Evolutionary conservation across 1,284 basidiomycete species (phyloP), one percentile per base, ranked within the genome.

Genomic region (Moesziomyces sp.): DNA sequence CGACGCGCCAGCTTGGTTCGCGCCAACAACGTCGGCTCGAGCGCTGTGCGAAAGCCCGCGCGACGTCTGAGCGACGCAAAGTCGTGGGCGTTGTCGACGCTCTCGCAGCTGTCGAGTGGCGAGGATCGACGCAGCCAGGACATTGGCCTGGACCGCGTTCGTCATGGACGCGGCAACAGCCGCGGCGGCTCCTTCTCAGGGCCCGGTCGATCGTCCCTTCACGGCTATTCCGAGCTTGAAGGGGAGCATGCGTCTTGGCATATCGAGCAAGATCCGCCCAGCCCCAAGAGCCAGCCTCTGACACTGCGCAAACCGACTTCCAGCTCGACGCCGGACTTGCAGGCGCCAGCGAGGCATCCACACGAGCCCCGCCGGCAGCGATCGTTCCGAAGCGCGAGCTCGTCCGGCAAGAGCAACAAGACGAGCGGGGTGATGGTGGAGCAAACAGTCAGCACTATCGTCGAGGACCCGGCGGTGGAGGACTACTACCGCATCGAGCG

Each of bases 401-500:
- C 56, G 19, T 44, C 48, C 19, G 47, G 52, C 52, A 65, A 55
- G 62, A 19, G 28, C 46, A 42, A 46, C 57, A 53, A 57, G 33
- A 4, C 16, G 16, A 48, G 19, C 42, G 53, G 57, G 28, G 58
- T 66, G 6, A 57, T 66, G 53, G 58, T 66, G 8, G 64, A 66
- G 28, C 64, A 66, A 46, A 60, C 64, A 13, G 64, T 66, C 21
- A 66, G 64, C 53, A 60, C 58, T 11, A 66, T 66, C 38, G 50
- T 66, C 5, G 64, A 66, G 14, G 57, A 66, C 35, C 58, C 64
- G 23, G 50, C 58, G 5, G 44, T 52, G 3, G 64, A 66, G 42
- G 58, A 52, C 9, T 44, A 43, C 49, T 66, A 57, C 35, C 52
- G 38, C 9, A 18, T 65, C 9, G 56, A 65, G 21, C 62, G 56